Base-by-base conservation (phyloP, 2,329 filamentous ascomycete genomes). In the Botrytis byssoidea region DNA sequence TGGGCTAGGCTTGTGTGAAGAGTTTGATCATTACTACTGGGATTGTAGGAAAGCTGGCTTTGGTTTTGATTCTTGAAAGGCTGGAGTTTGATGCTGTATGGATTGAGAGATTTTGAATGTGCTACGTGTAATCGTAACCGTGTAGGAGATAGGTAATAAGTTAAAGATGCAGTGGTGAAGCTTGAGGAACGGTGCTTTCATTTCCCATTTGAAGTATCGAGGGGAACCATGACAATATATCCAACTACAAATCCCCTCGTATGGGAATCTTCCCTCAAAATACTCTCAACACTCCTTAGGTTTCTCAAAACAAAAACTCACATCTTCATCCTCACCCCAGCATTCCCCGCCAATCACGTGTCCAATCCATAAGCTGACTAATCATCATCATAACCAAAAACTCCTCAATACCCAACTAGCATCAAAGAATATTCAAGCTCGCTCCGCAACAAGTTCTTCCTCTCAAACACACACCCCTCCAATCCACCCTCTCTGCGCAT, bases 361-460 rank as follows among this genome's bases (percentile, higher is more conserved):
- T 0, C 6, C 29, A 3, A 32, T 0, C 18, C 14, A 0, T 1
- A 2, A 10, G 48, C 48, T 69, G 42, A 69, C 66, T 69, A 69
- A 69, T 57, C 48, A 18, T 16, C 66, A 69, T 69, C 66, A 69
- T 69, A n/a, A 4, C 66, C 66, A 69, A 69, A 69, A 69, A 69
- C 66, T 69, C 66, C n/a, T 68, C 66, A 16, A 57, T 4, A 25
- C 9, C 46, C 18, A 46, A 48, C 46, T 48, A 25, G 16, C 32
- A 29, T 57, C 46, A 40, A 68, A 68, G 48, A 57, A 55, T 40
- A 35, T 32, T 69, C 35, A 57, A 57, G 48, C 10, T 42, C 18
- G 22, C 44, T 46, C 44, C 46, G 3, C 9, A 25, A 10, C 46
- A 25, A 48, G 7, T n/a, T 68, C 66, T 14, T 16, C 35, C 7